Base-by-base conservation (phyloP, 2,329 filamentous ascomycete species). In the Peltaster fructicola region DNA sequence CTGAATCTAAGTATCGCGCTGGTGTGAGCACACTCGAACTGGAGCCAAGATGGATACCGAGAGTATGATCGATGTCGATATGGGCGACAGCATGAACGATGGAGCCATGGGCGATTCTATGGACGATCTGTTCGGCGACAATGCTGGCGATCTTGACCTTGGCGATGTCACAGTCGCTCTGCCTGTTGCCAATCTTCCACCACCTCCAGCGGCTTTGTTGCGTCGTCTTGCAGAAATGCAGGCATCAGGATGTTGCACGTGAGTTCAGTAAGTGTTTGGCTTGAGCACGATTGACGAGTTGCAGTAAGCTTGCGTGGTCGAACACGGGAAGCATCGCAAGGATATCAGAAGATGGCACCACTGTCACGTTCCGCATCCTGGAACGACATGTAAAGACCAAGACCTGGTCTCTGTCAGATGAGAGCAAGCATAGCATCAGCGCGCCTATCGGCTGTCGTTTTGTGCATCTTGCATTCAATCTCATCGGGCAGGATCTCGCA, bases 301-400 rank as follows among this genome's bases (percentile, higher is more conserved):
- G 21, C 30, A 90, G 82, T 46, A 70, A 69, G 35, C 65, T 93
- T 26, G 72, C 77, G 15, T 95, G 85, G 84, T 92, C 85, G 7
- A 82, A 73, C 40, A 67, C 71, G 32, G 85, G 85, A 20, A 81
- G 74, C 31, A 79, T 95, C 37, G 84, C 84, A 14, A 75, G 73
- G 26, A 75, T 95, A 36, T 67, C 73, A 11, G 55, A 67, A 9
- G 75, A 84, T 50, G 76, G 78, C 14, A 63, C 64, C 23, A 63
- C 61, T 8, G 56, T 93, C 25, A 70, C 77, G 43, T 60, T 91
- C 22, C 70, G 73, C 30, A 73, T 79, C 44, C 60, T 92, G 24
- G 64, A 68, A 16, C 73, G 75, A 41, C 62, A 72, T 36, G 63
- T 71, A 1, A 61, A 70, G 8, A 65, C 75, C 50, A 79, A 74